Evolutionary conservation across 192 early-diverging fungal species (phyloP), one percentile per base, ranked within the genome.

Genomic region (Entomortierella chlamydospora): DNA sequence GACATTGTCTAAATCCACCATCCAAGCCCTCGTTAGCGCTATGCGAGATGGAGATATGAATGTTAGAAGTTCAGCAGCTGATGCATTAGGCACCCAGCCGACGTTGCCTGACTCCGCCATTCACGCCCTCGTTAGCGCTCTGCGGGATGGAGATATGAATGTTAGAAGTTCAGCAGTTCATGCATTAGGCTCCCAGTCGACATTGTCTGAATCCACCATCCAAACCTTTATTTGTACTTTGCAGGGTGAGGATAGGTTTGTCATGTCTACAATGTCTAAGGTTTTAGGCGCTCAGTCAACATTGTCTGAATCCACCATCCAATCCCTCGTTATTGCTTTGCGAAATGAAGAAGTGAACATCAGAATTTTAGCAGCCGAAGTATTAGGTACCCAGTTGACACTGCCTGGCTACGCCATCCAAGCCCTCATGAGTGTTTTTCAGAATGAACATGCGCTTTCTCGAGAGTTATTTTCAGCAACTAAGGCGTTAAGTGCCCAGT

Each of bases 201-300:
- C 47, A 50, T 31, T 62, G 47, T 28, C 42, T 29, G 26, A 25
- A 31, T 13, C 61, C 47, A 43, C 30, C 47, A 62, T 62, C 26
- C 61, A 28, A 43, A 49, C 26, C 42, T 43, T 62, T 25, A 31
- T 62, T 62, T 42, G 18, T 50, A 20, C 61, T 47, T 43, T 62
- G 42, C 47, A 31, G 45, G 61, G 49, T 50, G 45, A 50, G 30
- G 2, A 50, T 50, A 10, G 2, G 26, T 15, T 1, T 62, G 23
- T 50, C 42, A 50, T 42, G 26, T 22, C 25, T 3, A 12, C 12
- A 50, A 43, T 43, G 30, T 42, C n/a, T 17, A 2, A 4, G n/a
- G 61, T 43, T 49, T 49, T 62, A 50, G 28, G 61, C 42, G 49
- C 17, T 4, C 42, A 62, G 42, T 62, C 61, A 20, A 50, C 26